A percentile compares a stretch with the other conserved stretches of the same genome.
These are phyloP conservation scores for Russula sp. DNA, from an alignment of 768 basidiomycete species.

Conservation along the genomic window DNA sequence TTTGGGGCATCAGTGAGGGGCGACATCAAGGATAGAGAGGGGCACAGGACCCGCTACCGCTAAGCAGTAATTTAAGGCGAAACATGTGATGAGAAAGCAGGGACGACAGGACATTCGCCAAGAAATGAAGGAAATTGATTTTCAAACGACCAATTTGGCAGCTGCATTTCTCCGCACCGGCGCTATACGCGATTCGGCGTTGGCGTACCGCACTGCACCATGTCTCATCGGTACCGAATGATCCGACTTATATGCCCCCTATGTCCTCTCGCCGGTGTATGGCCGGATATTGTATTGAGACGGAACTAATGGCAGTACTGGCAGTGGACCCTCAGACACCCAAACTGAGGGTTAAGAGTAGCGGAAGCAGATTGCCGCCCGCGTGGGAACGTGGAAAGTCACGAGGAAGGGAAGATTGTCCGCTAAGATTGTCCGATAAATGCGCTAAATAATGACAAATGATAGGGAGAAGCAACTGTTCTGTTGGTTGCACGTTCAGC, in stretches of 20 bases:
- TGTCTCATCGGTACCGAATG: no score
- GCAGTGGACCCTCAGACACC: slow-evolving; percentile 2
- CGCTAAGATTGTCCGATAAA: slow-evolving; percentile 4
- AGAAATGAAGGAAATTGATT: neutral
- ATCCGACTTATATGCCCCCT: neutral
- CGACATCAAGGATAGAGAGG: neutral
- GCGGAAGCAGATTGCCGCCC: neutral
- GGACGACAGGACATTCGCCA: neutral
- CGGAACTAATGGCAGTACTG: no score
- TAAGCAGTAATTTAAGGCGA: slow-evolving; percentile 19
- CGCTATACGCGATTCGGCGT: neutral
- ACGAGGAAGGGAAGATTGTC: neutral
- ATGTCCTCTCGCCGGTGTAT: neutral
- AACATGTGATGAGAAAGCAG: neutral
- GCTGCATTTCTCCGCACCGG: neutral
- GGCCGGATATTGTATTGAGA: neutral
- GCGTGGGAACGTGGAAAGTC: neutral
- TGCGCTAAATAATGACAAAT: neutral
- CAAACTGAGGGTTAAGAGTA: neutral
- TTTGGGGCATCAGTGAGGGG: neutral
- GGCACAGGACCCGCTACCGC: neutral
- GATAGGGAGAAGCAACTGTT: neutral
- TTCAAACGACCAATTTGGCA: neutral
- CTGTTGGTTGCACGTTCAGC: no score
- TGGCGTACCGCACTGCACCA: neutral